Base-by-base conservation (phyloP, 2,329 filamentous ascomycete species). In the Penicillium carneum region DNA sequence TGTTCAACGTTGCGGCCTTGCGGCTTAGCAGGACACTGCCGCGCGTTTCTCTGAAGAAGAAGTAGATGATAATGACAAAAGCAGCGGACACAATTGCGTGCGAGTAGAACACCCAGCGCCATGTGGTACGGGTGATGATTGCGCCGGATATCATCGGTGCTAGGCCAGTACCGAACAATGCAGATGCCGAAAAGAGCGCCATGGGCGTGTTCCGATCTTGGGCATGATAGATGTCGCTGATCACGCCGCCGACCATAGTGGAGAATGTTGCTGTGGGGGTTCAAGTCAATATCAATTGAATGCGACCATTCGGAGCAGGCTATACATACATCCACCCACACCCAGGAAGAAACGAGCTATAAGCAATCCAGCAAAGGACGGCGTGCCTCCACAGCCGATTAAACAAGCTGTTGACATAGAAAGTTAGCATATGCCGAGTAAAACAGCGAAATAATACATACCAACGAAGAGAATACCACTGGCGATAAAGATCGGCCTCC, bases 41-140 rank as follows among this genome's bases (percentile, higher is more conserved):
- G 8, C 93, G 83, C 3, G 91, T 97, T 76, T 97, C 93, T 46
- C 87, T 86, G 77, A 97, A 93, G 57, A 92, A 86, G 5, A 90
- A 56, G 11, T 86, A 82, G 23, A 96, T 84, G 1, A 88, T 78
- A 0, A 86, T 67, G 56, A 93, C 84, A 47, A 95, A 76, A 0
- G 87, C 74, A 0, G 82, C 87, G 57, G 88, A 86, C 23, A 86
- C 79, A 47, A 97, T 92, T 8, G 87, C 86, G 69, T 97, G 93
- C 31, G 93, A 83, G 84, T 92, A 96, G 74, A 96, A 96, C 0
- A 93, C 86, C 93, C 93, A 97, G 63, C 91, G 87, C 92, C 92
- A 96, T 4, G 79, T 84, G 1, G 86, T 83, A 52, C 86, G 82
- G 38, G 90, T 80, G 0, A 89, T 86, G 63, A 97, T 87, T 47